A percentile compares a stretch with the other conserved stretches of the same genome.
These are phyloP conservation scores for Podaxis sp. DNA, from an alignment of 768 basidiomycete genomes.

Conservation along the genomic window DNA sequence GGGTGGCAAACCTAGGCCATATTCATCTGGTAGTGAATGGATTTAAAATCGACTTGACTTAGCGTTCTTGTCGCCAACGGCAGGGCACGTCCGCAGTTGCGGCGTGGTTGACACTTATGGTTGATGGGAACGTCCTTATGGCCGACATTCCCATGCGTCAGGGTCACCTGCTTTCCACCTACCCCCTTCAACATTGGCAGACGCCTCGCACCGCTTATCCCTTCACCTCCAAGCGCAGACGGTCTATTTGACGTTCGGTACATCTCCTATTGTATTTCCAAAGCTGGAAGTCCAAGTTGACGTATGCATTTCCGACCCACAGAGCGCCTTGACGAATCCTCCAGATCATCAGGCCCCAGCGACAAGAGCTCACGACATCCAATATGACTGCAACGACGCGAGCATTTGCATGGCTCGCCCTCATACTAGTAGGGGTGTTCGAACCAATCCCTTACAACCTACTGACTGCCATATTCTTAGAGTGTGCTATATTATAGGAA, in stretches of 20 bases:
- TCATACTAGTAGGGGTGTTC: not conserved
- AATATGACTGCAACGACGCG: slow-evolving; percentile 1
- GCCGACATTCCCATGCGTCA: slow-evolving; percentile 7
- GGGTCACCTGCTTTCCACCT: not conserved
- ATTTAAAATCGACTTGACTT: no score
- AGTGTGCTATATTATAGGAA: slow-evolving; percentile 44
- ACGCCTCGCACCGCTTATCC: not conserved
- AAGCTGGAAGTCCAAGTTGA: not conserved
- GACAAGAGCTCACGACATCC: not conserved
- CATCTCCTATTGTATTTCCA: not conserved
- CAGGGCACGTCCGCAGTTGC: no score
- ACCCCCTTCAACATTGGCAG: not conserved
- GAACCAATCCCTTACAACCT: not conserved
- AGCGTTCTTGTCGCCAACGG: no score
- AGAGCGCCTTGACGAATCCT: not conserved
- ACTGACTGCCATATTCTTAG: slow-evolving; percentile 24
- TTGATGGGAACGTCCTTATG: not conserved
- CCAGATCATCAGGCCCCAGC: not conserved
- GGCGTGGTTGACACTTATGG: no score
- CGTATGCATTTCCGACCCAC: not conserved
- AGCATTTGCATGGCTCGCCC: slow-evolving; percentile 6
- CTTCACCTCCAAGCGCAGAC: not conserved
- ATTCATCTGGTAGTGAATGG: no score
- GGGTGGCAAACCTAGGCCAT: no score
- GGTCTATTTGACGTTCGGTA: not conserved